A percentile compares a stretch with the other conserved stretches of the same genome.
These are phyloP conservation scores for Massariosphaeria phaeospora DNA, from an alignment of 495 filamentous ascomycete species.

Conservation along the genomic window DNA sequence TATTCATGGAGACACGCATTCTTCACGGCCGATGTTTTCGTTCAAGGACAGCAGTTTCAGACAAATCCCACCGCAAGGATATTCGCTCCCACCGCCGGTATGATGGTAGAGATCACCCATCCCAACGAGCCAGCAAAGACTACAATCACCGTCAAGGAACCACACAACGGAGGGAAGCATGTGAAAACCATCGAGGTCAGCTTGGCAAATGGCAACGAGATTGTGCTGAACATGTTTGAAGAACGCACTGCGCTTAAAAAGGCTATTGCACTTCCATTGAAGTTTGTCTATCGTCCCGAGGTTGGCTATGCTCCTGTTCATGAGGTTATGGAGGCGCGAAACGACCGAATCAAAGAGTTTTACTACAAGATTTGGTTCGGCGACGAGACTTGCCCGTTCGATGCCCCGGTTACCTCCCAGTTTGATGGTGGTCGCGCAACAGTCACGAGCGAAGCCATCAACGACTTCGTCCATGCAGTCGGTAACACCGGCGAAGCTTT, in stretches of 20 bases:
- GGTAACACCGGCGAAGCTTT: conserved; percentile 99
- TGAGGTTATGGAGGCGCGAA: conserved; percentile 90
- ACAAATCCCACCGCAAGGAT: conserved; percentile 91
- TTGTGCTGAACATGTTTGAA: conserved; percentile 80
- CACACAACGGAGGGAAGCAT: conserved; percentile 58
- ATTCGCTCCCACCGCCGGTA: conserved; percentile 75
- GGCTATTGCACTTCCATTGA: conserved; percentile 71
- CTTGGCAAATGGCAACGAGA: conserved; percentile 67
- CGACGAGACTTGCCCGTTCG: conserved; percentile 74
- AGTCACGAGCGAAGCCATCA: conserved; percentile 86
- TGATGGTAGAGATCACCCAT: conserved; percentile 80
- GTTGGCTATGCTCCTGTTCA: conserved; percentile 90
- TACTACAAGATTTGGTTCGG: conserved; percentile 98
- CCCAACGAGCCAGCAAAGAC: conserved; percentile 75
- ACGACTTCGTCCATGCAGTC: conserved; percentile 96
- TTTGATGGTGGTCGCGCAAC: conserved; percentile 84
- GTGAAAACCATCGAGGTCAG: conserved; percentile 82
- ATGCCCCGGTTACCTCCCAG: conserved; percentile 72
- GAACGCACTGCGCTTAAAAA: conserved; percentile 76
- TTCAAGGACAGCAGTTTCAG: conserved; percentile 94
- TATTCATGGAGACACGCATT: conserved; percentile 95
- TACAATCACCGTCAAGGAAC: conserved; percentile 70
- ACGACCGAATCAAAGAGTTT: conserved; percentile 95
- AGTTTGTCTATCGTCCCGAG: conserved; percentile 89
- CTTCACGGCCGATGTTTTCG: conserved; percentile 90